Percentiles rank a stretch among this genome's conserved stretches.
Evolutionary conservation across 169 alveolate genomes (phyloP).

Genomic region (Amoebophrya sp.): DNA sequence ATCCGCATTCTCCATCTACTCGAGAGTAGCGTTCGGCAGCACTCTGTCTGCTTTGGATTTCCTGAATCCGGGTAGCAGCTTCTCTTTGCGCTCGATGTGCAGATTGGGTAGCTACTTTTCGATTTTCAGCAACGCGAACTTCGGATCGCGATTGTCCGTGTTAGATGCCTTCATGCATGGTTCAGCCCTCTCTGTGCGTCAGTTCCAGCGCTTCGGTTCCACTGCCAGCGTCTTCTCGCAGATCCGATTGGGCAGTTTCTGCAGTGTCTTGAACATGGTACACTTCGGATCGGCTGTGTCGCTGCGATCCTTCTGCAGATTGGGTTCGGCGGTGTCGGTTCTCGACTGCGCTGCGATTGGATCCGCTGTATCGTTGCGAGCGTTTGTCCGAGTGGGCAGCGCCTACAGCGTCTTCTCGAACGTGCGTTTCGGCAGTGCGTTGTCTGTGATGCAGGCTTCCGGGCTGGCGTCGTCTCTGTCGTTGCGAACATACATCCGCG

Average conservation of each 20-base stretch:
- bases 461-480: neutral
- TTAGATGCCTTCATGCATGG: conserved; percentile 7
- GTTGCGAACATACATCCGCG: neutral
- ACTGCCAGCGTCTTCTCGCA: neutral
- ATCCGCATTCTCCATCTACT: neutral
- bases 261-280: neutral
- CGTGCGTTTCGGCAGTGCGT: neutral
- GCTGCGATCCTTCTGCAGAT: neutral
- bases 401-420: neutral
- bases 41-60: neutral
- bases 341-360: conserved; percentile 23
- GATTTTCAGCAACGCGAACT: neutral
- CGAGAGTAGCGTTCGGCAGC: neutral
- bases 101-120: neutral
- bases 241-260: neutral
- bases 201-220: conserved; percentile 28
- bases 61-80: conserved; percentile 12
- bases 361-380: neutral
- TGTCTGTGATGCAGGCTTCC: neutral
- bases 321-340: conserved; percentile 13
- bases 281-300: conserved; percentile 21
- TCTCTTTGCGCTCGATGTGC: conserved; percentile 31
- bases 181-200: neutral
- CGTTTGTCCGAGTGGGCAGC: conserved; percentile 22
- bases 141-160: conserved; percentile 22